Evolutionary conservation across 2,329 filamentous ascomycete species (phyloP).

Genomic region (Alternaria rosae): DNA sequence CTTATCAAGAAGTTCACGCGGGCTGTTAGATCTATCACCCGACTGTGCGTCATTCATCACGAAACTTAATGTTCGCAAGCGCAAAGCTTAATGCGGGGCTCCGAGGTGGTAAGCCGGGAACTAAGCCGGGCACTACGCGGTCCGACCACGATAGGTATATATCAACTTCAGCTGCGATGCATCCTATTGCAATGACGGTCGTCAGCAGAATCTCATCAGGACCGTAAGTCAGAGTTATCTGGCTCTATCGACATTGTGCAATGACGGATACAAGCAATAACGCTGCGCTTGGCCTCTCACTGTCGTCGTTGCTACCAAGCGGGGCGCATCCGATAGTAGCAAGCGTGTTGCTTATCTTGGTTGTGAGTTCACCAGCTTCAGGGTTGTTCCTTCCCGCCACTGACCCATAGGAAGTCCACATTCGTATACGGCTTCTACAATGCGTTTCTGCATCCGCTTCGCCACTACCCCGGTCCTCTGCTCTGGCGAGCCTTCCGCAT

Average conservation of each 20-base stretch:
- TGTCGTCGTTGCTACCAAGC: not conserved
- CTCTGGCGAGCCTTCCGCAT: constrained; percentile 38
- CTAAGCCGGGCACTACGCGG: not conserved
- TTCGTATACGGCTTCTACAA: constrained; percentile 36
- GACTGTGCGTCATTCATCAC: not conserved
- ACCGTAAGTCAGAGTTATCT: too few species aligned
- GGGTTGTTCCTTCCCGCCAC: not conserved
- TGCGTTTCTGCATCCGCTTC: constrained; percentile 34
- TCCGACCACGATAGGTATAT: not conserved
- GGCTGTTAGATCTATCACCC: not conserved
- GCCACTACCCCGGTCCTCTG: constrained; percentile 37
- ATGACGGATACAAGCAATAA: not conserved
- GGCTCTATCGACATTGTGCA: too few species aligned
- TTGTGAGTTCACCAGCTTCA: not conserved
- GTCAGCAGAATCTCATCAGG: too few species aligned
- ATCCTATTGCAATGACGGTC: not conserved
- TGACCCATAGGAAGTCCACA: not conserved
- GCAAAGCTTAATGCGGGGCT: not conserved
- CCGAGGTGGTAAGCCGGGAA: not conserved
- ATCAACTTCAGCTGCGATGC: not conserved
- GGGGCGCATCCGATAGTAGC: constrained; percentile 2
- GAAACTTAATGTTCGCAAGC: not conserved
- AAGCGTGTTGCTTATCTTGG: constrained; percentile 1
- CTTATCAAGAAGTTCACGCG: not conserved
- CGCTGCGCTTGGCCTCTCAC: not conserved